Conservation (phyloP, 306 rosid species). For the Castanea sativa region DNA sequence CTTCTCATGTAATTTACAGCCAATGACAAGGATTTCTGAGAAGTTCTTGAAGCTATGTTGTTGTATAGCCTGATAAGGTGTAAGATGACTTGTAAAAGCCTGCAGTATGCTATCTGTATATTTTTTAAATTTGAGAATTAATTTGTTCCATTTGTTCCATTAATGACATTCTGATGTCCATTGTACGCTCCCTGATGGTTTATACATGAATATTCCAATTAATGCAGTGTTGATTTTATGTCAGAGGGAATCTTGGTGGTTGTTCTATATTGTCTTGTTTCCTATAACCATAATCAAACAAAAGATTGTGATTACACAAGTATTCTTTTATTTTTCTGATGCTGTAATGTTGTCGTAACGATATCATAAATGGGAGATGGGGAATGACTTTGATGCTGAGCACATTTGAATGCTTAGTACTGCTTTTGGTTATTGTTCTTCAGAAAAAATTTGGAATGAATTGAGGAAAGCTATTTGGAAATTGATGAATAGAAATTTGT, state of each 20-base stretch:
- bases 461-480: neutral
- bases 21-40: neutral
- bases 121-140: neutral
- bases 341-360: neutral
- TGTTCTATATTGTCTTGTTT: neutral
- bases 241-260: neutral
- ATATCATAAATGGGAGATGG: neutral
- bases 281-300: neutral
- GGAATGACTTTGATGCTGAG: neutral
- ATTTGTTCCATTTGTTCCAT: neutral
- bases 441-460: neutral
- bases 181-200: neutral
- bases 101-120: neutral
- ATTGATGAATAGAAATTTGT: neutral
- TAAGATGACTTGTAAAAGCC: neutral
- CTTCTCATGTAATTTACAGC: neutral
- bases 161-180: neutral
- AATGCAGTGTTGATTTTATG: neutral
- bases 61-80: conserved; percentile 12
- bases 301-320: neutral
- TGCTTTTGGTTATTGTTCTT: neutral
- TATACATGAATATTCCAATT: neutral
- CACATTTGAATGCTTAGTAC: neutral
- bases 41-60: neutral
- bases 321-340: neutral